These are phyloP conservation scores for Diplodia corticola DNA, from an alignment of 2,329 filamentous ascomycete genomes.

Conservation along the genomic window DNA sequence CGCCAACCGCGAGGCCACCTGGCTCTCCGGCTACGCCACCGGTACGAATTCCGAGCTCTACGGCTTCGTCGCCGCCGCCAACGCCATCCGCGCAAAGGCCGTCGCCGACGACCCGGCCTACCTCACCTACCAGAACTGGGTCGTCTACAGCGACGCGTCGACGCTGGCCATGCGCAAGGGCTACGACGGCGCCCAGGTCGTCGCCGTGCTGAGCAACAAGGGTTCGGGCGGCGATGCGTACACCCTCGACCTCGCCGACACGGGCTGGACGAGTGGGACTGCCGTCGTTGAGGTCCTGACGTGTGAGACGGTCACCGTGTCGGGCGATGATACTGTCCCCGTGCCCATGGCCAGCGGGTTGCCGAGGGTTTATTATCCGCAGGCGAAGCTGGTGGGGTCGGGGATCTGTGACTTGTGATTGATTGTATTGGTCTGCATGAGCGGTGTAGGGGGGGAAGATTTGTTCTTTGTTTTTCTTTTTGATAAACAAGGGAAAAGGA, in stretches of 20 bases:
- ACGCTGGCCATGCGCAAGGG: slow-evolving; percentile 51
- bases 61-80: slow-evolving; percentile 41
- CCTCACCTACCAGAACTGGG: slow-evolving; percentile 43
- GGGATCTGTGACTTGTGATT: slow-evolving; percentile 28
- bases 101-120: slow-evolving; percentile 43
- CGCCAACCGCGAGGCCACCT: slow-evolving; percentile 42
- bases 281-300: slow-evolving; percentile 37
- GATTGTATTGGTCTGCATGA: too few species aligned
- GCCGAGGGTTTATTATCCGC: slow-evolving; percentile 40
- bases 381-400: slow-evolving; percentile 25
- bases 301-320: slow-evolving; percentile 34
- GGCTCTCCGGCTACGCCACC: slow-evolving; percentile 44
- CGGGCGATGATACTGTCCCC: slow-evolving; percentile 30
- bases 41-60: slow-evolving; percentile 44
- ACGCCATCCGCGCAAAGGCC: slow-evolving; percentile 46
- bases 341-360: slow-evolving; percentile 40
- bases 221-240: slow-evolving; percentile 36
- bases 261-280: slow-evolving; percentile 32
- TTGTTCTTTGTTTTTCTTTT: neutral
- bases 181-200: slow-evolving; percentile 42
- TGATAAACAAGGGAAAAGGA: too few species aligned
- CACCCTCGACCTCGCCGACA: slow-evolving; percentile 35
- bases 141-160: slow-evolving; percentile 47
- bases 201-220: slow-evolving; percentile 48
- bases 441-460: too few species aligned